A percentile compares a stretch with the other conserved stretches of the same genome.
Conservation (phyloP, 2,329 filamentous ascomycete genomes). For the Corynespora cassiicola region DNA sequence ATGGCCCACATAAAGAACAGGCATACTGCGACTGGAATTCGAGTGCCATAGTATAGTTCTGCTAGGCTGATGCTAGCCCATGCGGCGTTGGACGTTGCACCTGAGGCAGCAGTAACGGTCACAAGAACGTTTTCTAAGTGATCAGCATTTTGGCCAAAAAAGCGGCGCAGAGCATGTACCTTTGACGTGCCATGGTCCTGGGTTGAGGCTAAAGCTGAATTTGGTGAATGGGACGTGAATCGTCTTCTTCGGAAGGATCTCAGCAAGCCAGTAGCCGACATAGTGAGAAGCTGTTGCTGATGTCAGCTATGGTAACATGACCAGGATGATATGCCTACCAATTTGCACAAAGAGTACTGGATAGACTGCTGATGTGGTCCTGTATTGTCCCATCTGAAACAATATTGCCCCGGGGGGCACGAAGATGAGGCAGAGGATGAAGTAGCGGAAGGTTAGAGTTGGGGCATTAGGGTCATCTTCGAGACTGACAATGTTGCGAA, state of each 20-base stretch:
- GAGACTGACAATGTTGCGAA: slow-evolving; percentile 64
- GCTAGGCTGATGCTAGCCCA: slow-evolving; percentile 62
- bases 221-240: slow-evolving; percentile 56
- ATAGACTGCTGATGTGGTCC: slow-evolving; percentile 65
- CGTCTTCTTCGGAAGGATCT: slow-evolving; percentile 56
- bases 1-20: slow-evolving; percentile 68
- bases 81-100: slow-evolving; percentile 37
- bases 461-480: slow-evolving; percentile 63
- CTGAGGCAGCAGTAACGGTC: slow-evolving; percentile 52
- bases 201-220: slow-evolving; percentile 61
- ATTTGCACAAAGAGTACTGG: slow-evolving; percentile 69
- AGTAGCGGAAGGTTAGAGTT: slow-evolving; percentile 67
- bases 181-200: slow-evolving; percentile 64
- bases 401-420: slow-evolving; percentile 65
- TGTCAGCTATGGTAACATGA: slow-evolving; percentile 1
- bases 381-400: slow-evolving; percentile 62
- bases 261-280: slow-evolving; percentile 60
- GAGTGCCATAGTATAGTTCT: slow-evolving; percentile 63
- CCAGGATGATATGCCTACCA: slow-evolving; percentile 4
- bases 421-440: slow-evolving; percentile 62
- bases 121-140: slow-evolving; percentile 59
- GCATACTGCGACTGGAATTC: slow-evolving; percentile 60
- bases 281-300: slow-evolving; percentile 57
- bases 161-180: slow-evolving; percentile 36
- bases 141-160: not conserved